Percentiles rank a stretch among this genome's conserved stretches.
Evolutionary conservation across 106 monocot genomes (phyloP).

Genomic region (Dendrobium nobile): DNA sequence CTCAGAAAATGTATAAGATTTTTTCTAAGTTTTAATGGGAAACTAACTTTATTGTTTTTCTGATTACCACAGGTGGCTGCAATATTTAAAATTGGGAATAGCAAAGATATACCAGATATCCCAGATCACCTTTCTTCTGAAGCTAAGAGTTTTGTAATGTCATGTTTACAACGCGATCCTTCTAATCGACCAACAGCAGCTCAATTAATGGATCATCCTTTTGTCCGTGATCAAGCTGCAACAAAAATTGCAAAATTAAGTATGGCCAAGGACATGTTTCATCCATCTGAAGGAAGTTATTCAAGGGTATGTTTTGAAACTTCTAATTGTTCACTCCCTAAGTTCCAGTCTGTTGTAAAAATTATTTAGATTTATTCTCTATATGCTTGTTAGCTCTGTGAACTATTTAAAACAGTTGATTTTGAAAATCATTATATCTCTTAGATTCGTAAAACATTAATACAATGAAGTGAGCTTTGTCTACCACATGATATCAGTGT

Average conservation of each 20-base stretch:
- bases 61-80: slow-evolving; percentile 74
- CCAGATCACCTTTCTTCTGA: slow-evolving; percentile 77
- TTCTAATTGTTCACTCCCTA: neutral
- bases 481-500: no score
- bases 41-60: neutral
- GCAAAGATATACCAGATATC: slow-evolving; percentile 92
- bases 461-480: neutral
- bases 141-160: slow-evolving; percentile 62
- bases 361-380: slow-evolving; percentile 23
- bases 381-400: slow-evolving; percentile 10
- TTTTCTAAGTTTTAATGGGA: neutral
- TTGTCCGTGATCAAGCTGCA: slow-evolving; percentile 54
- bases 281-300: slow-evolving; percentile 27
- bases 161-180: slow-evolving; percentile 87
- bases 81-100: slow-evolving; percentile 98
- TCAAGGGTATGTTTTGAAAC: slow-evolving; percentile 19
- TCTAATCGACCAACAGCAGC: slow-evolving; percentile 62
- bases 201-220: slow-evolving; percentile 78
- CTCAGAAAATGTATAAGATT: neutral
- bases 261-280: slow-evolving; percentile 19
- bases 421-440: neutral
- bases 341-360: no score
- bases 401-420: neutral
- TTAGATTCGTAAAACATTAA: slow-evolving; percentile 7
- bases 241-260: slow-evolving; percentile 28